These are phyloP conservation scores for Sporobolomyces pararoseus DNA, from an alignment of 768 basidiomycete species.

Conservation along the genomic window DNA sequence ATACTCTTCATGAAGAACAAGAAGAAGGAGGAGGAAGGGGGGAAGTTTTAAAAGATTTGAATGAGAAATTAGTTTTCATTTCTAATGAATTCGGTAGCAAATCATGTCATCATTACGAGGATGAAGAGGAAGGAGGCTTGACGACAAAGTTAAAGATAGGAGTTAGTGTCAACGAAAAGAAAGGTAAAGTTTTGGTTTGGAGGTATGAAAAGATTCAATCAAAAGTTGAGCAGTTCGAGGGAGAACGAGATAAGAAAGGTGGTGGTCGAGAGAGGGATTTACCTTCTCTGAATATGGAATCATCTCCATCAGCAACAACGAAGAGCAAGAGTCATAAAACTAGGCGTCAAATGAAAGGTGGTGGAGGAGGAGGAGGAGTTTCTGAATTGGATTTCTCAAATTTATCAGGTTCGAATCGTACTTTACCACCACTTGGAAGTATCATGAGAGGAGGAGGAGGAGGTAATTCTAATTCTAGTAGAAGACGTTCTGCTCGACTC, in stretches of 20 bases:
- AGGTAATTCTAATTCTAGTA: neutral
- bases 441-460: neutral
- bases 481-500: neutral
- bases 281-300: too few species aligned
- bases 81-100: too few species aligned
- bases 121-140: neutral
- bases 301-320: too few species aligned
- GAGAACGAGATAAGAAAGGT: too few species aligned
- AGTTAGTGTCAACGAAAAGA: constrained; percentile 26
- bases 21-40: neutral
- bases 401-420: neutral
- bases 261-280: too few species aligned
- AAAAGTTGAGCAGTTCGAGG: too few species aligned
- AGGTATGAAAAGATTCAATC: constrained; percentile 13
- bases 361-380: neutral
- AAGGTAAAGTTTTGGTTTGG: constrained; percentile 30
- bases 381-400: neutral
- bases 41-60: neutral
- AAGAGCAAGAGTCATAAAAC: too few species aligned
- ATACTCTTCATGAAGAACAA: too few species aligned
- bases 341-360: too few species aligned
- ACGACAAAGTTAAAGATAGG: neutral
- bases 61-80: constrained; percentile 27
- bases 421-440: neutral
- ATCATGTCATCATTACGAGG: too few species aligned